phyloP scores from a whole-genome alignment of 495 filamentous ascomycete species.

The Venustampulla echinocandica region DNA sequence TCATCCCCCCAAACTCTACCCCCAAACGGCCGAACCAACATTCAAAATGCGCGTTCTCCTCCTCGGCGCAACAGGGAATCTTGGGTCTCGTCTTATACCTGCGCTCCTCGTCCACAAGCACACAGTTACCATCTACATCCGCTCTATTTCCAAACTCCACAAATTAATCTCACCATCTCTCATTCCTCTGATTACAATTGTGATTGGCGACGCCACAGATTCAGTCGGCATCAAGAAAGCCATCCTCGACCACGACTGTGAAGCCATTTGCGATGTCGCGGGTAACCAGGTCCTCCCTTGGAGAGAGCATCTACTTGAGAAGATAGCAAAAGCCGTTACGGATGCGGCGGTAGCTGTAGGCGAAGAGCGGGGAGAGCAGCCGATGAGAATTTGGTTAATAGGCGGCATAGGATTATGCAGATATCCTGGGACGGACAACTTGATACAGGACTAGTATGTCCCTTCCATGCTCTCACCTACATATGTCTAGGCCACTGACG shows the following conservation, averaged over 20 bases:
- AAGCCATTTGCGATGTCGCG: conserved; percentile 34
- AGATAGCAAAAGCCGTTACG: conserved; percentile 22
- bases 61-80: conserved; percentile 35
- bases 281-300: conserved; percentile 26
- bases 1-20: too few species aligned
- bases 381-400: conserved; percentile 29
- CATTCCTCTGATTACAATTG: conserved; percentile 18
- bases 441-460: conserved; percentile 27
- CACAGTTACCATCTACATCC: conserved; percentile 31
- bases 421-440: conserved; percentile 18
- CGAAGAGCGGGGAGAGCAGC: conserved; percentile 20
- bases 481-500: neutral
- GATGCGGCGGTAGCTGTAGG: conserved; percentile 26
- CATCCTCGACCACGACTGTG: conserved; percentile 26
- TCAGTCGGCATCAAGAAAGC: conserved; percentile 26
- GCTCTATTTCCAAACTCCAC: conserved; percentile 30
- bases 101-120: conserved; percentile 34
- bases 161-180: conserved; percentile 17
- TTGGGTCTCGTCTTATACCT: conserved; percentile 32
- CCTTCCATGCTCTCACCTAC: neutral
- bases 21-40: too few species aligned
- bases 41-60: conserved; percentile 34
- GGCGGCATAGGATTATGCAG: conserved; percentile 23
- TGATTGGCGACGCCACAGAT: conserved; percentile 33
- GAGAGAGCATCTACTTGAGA: conserved; percentile 20